Percentiles rank a stretch among this genome's conserved stretches.
These are phyloP conservation scores for Furcasterigmium furcatum DNA, from an alignment of 2,329 filamentous ascomycete genomes.

Conservation along the genomic window DNA sequence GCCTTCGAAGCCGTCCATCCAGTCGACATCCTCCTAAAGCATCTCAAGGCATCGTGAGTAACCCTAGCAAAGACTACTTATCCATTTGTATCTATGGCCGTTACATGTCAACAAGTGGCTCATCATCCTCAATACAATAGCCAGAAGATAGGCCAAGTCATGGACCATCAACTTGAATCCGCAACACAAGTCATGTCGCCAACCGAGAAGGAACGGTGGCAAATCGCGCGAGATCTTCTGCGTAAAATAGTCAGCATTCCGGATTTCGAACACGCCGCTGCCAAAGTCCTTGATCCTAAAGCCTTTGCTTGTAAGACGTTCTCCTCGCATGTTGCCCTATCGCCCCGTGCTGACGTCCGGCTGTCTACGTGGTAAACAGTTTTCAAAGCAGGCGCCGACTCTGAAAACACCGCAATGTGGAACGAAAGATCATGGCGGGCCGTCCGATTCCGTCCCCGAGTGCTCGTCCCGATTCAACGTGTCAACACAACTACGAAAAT, in stretches of 20 bases:
- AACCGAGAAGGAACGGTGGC: not conserved
- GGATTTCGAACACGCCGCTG: not conserved
- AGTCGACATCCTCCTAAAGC: not conserved
- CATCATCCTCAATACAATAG: not conserved
- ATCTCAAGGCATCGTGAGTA: not conserved
- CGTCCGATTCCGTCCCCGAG: conserved; percentile 5
- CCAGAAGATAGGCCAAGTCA: not conserved
- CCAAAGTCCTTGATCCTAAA: not conserved
- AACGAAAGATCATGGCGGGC: conserved; percentile 5
- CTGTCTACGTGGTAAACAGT: not conserved
- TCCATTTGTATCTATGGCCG: too few relatives aligned
- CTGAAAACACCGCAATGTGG: conserved; percentile 3
- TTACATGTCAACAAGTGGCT: too few relatives aligned
- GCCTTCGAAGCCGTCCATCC: conserved; percentile 4
- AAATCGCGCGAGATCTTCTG: not conserved
- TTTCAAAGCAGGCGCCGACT: conserved; percentile 6
- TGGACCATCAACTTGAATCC: too few relatives aligned
- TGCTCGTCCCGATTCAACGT: conserved; percentile 1
- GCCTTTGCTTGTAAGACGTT: not conserved
- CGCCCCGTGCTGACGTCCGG: not conserved
- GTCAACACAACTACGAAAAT: conserved; percentile 1
- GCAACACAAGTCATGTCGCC: too few relatives aligned
- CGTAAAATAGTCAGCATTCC: not conserved
- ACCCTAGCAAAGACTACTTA: too few relatives aligned
- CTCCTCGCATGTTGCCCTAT: not conserved